These are phyloP conservation scores for Hansenula lynferdii DNA, from an alignment of 1,139 yeast genomes.

Conservation along the genomic window DNA sequence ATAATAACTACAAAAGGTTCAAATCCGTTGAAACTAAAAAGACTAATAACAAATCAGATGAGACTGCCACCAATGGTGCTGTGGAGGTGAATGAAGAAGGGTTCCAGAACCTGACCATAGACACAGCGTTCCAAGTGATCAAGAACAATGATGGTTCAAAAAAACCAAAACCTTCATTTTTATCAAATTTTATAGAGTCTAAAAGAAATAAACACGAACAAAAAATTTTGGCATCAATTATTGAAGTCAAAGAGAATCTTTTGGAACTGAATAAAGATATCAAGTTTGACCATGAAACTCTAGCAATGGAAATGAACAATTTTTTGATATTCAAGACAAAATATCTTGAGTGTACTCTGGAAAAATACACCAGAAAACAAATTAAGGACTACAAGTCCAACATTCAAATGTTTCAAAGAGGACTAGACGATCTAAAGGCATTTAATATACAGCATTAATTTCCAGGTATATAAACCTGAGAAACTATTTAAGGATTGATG, in stretches of 20 bases:
- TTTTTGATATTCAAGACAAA: conserved; percentile 46
- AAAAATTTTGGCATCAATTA: conserved; percentile 27
- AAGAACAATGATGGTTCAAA: conserved; percentile 5
- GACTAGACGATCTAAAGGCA: conserved; percentile 11
- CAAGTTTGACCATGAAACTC: conserved; percentile 47
- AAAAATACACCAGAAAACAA: conserved; percentile 27
- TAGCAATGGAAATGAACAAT: conserved; percentile 60
- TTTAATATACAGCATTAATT: not conserved
- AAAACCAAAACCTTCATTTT: conserved; percentile 23
- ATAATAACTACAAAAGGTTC: conserved; percentile 25
- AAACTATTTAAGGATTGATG: too few species aligned
- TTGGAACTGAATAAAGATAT: conserved; percentile 24
- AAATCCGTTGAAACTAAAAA: conserved; percentile 11
- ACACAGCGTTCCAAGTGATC: conserved; percentile 7
- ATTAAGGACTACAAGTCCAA: conserved; percentile 24
- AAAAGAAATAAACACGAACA: conserved; percentile 31
- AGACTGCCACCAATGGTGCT: conserved; percentile 1
- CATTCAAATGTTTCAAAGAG: conserved; percentile 13
- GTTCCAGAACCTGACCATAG: conserved; percentile 10
- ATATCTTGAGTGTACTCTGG: conserved; percentile 35
- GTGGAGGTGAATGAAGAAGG: conserved; percentile 13
- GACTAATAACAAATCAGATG: conserved; percentile 3
- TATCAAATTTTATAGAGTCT: conserved; percentile 31
- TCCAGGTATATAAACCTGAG: not conserved
- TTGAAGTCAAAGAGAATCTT: conserved; percentile 21